Base-by-base conservation (phyloP, 306 rosid species). In the Luffa acutangula region DNA sequence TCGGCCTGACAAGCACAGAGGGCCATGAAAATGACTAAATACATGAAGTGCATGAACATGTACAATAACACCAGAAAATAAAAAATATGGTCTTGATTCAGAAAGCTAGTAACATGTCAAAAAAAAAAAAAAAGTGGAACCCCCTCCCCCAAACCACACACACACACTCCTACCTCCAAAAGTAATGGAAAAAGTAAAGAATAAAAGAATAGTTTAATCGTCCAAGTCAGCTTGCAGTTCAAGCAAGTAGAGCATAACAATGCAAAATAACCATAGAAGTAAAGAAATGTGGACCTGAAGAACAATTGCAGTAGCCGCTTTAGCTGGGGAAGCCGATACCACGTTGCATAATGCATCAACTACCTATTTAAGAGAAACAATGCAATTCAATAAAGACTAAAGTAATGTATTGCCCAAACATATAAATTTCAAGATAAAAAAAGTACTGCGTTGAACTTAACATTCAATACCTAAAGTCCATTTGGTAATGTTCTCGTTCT, bases 291-390 rank as follows among this genome's bases (percentile, higher is more conserved):
- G 73, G 70, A 95, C 98, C 98, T 95, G 97, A 87, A 95, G 97
- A 77, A 95, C 93, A 59, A 95, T 88, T 73, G 98, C 98, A 15
- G 98, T 86, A 25, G 98, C 91, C 52, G 97, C 98, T 87, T 91
- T 95, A 9, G 91, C 78, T 49, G 98, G 98, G 75, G 97, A 87
- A 54, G 97, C 93, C 48, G 95, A 88, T 77, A 95, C 98, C 72
- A 95, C 98, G 65, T 95, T 91, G 91, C 97, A 95, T 82, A 95
- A 84, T 76, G 98, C 98, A 85, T 92, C 98, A 78, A 95, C 95
- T 56, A 95, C 97, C 98, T 95, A 81, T 31, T 81, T 46, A 33
- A 48, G 56, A 77, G 21, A 73, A 72, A 31, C 59, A 73, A 14
- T 49, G 59, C 59, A 73, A 71, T 46, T 48, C 42, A 33, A 72